phyloP scores from a whole-genome alignment of 2,329 filamentous ascomycete species.

The Lecanicillium sp. region DNA sequence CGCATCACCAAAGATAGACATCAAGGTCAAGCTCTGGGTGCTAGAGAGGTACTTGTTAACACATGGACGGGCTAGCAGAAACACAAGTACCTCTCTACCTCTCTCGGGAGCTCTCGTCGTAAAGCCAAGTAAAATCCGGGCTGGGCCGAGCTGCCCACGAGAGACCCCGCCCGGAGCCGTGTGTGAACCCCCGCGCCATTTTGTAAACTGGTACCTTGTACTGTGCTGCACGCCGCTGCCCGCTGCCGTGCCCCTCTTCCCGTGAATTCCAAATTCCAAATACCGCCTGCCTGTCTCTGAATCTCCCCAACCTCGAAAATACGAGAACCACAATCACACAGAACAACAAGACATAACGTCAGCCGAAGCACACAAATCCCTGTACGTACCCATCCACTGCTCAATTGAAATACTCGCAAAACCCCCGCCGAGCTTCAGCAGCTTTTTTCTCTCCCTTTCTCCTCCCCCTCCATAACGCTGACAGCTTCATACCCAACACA shows the following conservation, averaged over 20 bases:
- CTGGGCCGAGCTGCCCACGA: slow-evolving; percentile 3
- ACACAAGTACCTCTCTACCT: background rate
- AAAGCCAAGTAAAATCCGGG: background rate
- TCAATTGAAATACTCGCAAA: slow-evolving; percentile 9
- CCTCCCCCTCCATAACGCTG: background rate
- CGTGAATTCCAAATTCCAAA: slow-evolving; percentile 10
- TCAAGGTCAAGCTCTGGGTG: background rate
- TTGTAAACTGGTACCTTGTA: too few relatives aligned
- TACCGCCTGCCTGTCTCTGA: slow-evolving; percentile 9
- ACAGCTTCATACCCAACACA: background rate
- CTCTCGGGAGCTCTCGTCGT: background rate
- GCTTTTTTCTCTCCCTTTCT: background rate
- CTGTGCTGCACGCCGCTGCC: background rate
- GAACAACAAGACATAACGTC: background rate
- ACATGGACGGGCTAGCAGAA: accelerated
- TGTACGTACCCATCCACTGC: background rate
- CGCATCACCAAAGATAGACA: background rate
- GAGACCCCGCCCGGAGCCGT: slow-evolving; percentile 4
- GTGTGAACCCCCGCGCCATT: background rate
- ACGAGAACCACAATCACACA: background rate
- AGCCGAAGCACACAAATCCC: background rate
- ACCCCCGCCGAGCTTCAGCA: background rate
- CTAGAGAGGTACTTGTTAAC: background rate
- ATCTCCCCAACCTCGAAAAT: background rate
- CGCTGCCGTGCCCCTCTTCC: slow-evolving; percentile 8